Base-by-base conservation (phyloP, 75 land plant genomes). In the Selaginella moellendorffii region DNA sequence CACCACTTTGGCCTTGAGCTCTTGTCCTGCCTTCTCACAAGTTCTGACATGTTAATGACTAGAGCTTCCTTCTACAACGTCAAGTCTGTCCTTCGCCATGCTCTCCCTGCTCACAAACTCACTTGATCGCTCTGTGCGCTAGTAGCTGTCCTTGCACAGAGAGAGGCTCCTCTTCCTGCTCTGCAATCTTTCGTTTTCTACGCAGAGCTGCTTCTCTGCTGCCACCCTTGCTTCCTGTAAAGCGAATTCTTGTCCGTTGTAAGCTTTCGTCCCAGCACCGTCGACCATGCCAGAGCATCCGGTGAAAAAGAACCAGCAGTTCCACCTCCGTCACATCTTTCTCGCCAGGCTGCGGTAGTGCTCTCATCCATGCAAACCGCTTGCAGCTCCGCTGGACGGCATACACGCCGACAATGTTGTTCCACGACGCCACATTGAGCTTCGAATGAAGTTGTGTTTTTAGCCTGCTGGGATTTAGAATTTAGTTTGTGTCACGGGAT, bases 401-500 rank as follows among this genome's bases (percentile, higher is more conserved):
- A n/a, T n/a, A n/a, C n/a, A n/a, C n/a, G n/a, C n/a, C n/a, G n/a
- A n/a, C n/a, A n/a, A n/a, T n/a, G n/a, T n/a, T n/a, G n/a, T n/a
- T n/a, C n/a, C n/a, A n/a, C n/a, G n/a, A n/a, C n/a, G n/a, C n/a
- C n/a, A n/a, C n/a, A n/a, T n/a, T n/a, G n/a, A n/a, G n/a, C n/a
- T n/a, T n/a, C n/a, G n/a, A n/a, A n/a, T n/a, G n/a, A n/a, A n/a
- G n/a, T n/a, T n/a, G n/a, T n/a, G n/a, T n/a, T n/a, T n/a, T n/a
- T n/a, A n/a, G n/a, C n/a, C n/a, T n/a, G n/a, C n/a, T n/a, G n/a
- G n/a, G n/a, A n/a, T n/a, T n/a, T n/a, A n/a, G n/a, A n/a, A n/a
- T n/a, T n/a, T n/a, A n/a, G n/a, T n/a, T n/a, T 81, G 84, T 31
- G 84, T 86, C 28, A 76, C 73, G 0, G 90, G 87, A 62, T 86